These are phyloP conservation scores for Sparassis latifolia DNA, from an alignment of 1,284 basidiomycete species.

Conservation along the genomic window DNA sequence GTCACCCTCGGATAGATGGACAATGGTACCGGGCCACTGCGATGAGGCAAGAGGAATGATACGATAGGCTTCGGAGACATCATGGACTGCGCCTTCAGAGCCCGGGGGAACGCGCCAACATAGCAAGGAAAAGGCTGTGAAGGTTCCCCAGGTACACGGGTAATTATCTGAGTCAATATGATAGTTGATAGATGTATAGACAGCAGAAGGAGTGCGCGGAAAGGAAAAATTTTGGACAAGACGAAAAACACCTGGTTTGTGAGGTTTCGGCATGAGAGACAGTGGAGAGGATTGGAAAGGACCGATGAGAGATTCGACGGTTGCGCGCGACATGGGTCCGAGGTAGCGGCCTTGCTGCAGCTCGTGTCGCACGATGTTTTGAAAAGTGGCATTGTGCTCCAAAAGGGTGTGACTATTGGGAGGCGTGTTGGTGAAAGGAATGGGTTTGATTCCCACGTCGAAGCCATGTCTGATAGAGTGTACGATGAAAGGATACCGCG, in stretches of 20 bases:
- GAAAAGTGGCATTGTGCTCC: neutral
- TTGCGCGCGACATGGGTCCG: constrained; percentile 11
- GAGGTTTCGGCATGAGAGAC: constrained; percentile 23
- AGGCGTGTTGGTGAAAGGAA: neutral
- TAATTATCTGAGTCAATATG: constrained; percentile 25
- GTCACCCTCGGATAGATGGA: neutral
- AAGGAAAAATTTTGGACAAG: constrained; percentile 36
- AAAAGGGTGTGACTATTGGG: neutral
- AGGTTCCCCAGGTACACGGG: constrained; percentile 35
- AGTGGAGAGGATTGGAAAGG: constrained; percentile 35
- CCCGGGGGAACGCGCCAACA: constrained; percentile 26
- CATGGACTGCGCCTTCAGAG: constrained; percentile 26
- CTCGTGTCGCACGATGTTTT: neutral
- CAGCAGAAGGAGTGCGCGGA: constrained; percentile 8
- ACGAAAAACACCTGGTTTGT: constrained; percentile 17
- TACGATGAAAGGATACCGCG: neutral
- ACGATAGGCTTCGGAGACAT: constrained; percentile 24
- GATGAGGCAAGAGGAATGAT: constrained; percentile 18
- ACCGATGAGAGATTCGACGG: constrained; percentile 25
- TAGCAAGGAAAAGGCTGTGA: constrained; percentile 19
- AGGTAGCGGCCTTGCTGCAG: neutral
- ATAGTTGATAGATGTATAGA: constrained; percentile 27
- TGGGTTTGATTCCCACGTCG: neutral
- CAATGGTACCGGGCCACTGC: neutral
- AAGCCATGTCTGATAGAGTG: neutral